Evolutionary conservation across 768 basidiomycete genomes (phyloP).

Genomic region (Lentinula aciculospora): DNA sequence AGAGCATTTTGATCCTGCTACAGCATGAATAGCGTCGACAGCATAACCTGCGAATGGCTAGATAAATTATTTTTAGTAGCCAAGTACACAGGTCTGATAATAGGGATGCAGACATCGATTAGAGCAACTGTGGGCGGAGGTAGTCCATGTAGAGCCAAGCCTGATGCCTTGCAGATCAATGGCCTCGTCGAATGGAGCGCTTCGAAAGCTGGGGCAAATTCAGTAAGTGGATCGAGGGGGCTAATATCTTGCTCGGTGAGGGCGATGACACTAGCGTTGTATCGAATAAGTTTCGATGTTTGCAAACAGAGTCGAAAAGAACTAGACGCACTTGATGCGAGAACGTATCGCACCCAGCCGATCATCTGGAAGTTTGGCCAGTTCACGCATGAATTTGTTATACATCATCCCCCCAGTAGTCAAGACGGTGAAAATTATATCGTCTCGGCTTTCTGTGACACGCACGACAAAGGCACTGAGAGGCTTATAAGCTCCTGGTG

Average conservation of each 20-base stretch:
- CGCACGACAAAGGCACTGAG: background rate
- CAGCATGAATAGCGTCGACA: background rate
- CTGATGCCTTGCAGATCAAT: background rate
- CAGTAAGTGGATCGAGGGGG: background rate
- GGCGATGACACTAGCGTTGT: background rate
- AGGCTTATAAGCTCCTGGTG: conserved; percentile 1
- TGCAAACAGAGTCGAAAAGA: background rate
- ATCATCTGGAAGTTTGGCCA: background rate
- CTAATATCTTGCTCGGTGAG: background rate
- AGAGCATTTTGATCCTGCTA: background rate
- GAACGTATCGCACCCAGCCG: background rate
- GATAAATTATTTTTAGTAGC: background rate
- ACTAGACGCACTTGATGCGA: conserved; percentile 1
- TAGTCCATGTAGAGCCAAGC: background rate
- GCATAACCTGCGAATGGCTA: conserved; percentile 4
- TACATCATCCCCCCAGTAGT: background rate
- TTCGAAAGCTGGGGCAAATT: background rate
- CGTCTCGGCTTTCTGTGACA: background rate
- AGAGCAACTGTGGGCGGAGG: background rate
- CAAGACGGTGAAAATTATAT: background rate
- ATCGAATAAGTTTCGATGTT: background rate
- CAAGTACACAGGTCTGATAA: background rate
- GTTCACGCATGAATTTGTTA: background rate
- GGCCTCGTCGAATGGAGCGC: background rate
- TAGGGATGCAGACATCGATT: background rate